Evolutionary conservation across 768 basidiomycete species (phyloP).

Genomic region (Goffeauzyma gilvescens): DNA sequence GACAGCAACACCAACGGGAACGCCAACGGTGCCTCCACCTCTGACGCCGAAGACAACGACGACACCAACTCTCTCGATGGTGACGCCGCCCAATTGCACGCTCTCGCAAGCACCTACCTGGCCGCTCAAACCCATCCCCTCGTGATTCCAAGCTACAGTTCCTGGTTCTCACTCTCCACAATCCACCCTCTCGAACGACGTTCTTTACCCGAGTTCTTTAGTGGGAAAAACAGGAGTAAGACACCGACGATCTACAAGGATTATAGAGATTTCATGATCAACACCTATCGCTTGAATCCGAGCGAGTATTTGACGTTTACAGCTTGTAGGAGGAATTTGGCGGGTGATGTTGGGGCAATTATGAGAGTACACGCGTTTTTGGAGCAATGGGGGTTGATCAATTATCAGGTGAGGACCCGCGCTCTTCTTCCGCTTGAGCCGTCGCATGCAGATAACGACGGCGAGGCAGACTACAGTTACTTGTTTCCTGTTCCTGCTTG

Average conservation of each 20-base stretch:
- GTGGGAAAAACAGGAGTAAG: conserved; percentile 79
- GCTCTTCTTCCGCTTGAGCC: too few species aligned
- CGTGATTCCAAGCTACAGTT: conserved; percentile 87
- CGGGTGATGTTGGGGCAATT: conserved; percentile 93
- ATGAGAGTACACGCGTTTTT: conserved; percentile 98
- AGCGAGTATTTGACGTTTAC: conserved; percentile 93
- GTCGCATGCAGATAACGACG: too few species aligned
- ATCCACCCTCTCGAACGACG: conserved; percentile 81
- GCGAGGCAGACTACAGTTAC: too few species aligned
- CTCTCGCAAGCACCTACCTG: conserved; percentile 50
- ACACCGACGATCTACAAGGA: conserved; percentile 96
- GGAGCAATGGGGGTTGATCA: conserved; percentile 96
- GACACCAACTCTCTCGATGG: conserved; percentile 43
- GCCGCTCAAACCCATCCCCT: conserved; percentile 94
- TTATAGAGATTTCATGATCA: conserved; percentile 99
- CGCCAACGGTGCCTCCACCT: too few species aligned
- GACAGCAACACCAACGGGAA: not conserved
- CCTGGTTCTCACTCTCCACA: conserved; percentile 93
- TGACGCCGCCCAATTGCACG: conserved; percentile 43
- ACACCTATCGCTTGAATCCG: conserved; percentile 85
- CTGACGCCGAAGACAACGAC: not conserved
- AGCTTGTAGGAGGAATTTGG: conserved; percentile 83
- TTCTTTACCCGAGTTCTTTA: conserved; percentile 95
- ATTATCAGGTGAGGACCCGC: conserved; percentile 62
- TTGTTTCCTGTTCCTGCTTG: too few species aligned